These are phyloP conservation scores for Elsinoe perseae DNA, from an alignment of 2,329 filamentous ascomycete genomes.

Conservation along the genomic window DNA sequence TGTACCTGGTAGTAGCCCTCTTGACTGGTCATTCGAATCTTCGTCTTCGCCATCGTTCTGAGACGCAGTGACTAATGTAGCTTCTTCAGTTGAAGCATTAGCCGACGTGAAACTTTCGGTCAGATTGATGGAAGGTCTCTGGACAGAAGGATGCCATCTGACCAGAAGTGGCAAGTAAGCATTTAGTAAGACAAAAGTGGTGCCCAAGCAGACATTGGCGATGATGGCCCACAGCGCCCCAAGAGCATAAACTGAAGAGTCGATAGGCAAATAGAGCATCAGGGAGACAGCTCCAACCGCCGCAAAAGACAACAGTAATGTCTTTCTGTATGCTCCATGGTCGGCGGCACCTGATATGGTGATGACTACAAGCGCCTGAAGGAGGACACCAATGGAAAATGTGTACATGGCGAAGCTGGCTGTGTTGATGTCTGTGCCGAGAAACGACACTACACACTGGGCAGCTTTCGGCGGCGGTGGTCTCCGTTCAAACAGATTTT, in stretches of 20 bases:
- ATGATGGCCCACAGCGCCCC: constrained; percentile 79
- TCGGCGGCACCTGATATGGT: constrained; percentile 95
- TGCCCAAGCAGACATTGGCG: constrained; percentile 88
- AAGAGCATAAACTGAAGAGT: constrained; percentile 67
- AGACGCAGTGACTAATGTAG: background rate
- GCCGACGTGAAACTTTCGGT: constrained; percentile 6
- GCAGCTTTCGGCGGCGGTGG: constrained; percentile 34
- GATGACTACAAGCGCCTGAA: constrained; percentile 86
- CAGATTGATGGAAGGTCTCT: constrained; percentile 19
- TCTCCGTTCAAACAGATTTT: constrained; percentile 14
- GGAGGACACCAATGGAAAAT: constrained; percentile 81
- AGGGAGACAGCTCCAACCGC: constrained; percentile 72
- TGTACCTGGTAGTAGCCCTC: constrained; percentile 29
- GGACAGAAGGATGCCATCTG: constrained; percentile 64
- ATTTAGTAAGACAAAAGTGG: constrained; percentile 90
- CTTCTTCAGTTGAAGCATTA: background rate
- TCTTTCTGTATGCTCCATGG: constrained; percentile 82
- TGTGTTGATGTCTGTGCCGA: constrained; percentile 85
- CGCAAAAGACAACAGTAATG: constrained; percentile 75
- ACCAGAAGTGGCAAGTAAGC: constrained; percentile 90
- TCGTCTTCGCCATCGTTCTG: constrained; percentile 18
- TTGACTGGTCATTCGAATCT: constrained; percentile 29
- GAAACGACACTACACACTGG: constrained; percentile 75
- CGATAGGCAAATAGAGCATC: constrained; percentile 79
- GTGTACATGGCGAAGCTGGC: constrained; percentile 98